Evolutionary conservation across 345 rosid species (phyloP).

Genomic region (Moringa oleifera): DNA sequence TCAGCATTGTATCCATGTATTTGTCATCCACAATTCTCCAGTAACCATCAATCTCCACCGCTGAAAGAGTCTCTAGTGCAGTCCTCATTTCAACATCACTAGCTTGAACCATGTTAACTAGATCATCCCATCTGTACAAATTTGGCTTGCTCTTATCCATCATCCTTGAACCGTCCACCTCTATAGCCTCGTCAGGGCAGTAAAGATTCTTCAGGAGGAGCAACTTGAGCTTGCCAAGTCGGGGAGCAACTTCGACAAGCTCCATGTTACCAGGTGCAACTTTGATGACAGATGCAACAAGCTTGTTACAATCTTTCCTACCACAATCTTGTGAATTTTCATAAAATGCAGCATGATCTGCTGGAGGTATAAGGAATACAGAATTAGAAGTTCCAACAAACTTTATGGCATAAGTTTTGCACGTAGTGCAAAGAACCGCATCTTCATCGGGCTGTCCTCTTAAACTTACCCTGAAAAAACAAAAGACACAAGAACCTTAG

Average conservation of each 20-base stretch:
- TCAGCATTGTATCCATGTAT: conserved; percentile 59
- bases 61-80: conserved; percentile 59
- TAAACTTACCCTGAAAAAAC: conserved; percentile 49
- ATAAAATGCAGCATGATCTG: conserved; percentile 18
- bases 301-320: conserved; percentile 13
- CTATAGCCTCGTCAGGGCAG: conserved; percentile 32
- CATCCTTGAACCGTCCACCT: conserved; percentile 31
- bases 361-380: conserved; percentile 65
- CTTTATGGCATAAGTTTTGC: conserved; percentile 75
- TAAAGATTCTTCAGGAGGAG: conserved; percentile 59
- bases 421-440: conserved; percentile 83
- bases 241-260: conserved; percentile 81
- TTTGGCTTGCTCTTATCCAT: conserved; percentile 19
- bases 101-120: conserved; percentile 68
- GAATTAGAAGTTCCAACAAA: conserved; percentile 88
- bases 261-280: conserved; percentile 73
- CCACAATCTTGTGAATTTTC: conserved; percentile 24
- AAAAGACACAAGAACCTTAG: not conserved
- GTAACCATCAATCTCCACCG: conserved; percentile 74
- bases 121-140: conserved; percentile 66
- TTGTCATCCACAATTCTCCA: conserved; percentile 80
- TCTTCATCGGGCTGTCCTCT: conserved; percentile 86
- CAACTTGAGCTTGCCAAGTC: conserved; percentile 63
- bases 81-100: conserved; percentile 63
- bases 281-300: conserved; percentile 47